phyloP scores from a whole-genome alignment of 2,329 filamentous ascomycete genomes.

The Emmonsia crescens region DNA sequence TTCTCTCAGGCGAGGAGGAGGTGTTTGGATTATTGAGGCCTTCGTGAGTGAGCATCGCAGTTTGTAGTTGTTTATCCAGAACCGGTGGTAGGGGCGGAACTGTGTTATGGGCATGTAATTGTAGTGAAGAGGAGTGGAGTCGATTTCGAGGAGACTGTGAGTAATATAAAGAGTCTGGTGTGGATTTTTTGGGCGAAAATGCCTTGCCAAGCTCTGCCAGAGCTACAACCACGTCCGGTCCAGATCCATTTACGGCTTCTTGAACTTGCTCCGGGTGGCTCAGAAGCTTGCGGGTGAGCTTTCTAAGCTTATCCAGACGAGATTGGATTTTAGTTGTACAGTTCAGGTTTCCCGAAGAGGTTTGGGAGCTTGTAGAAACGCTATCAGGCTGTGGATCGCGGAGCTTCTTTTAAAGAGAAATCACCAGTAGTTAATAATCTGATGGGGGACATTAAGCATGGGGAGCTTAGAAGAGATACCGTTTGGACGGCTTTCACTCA shows the following conservation, averaged over 20 bases:
- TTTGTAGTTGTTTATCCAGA: slow-evolving; percentile 47
- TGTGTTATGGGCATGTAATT: neutral
- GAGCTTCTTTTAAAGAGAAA: neutral
- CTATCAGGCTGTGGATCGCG: neutral
- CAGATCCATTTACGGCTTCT: slow-evolving; percentile 7
- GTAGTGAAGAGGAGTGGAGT: neutral
- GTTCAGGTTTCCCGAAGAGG: neutral
- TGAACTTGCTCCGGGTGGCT: slow-evolving; percentile 11
- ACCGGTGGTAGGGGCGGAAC: slow-evolving; percentile 46
- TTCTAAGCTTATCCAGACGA: slow-evolving; percentile 15
- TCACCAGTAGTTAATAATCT: neutral
- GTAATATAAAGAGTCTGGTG: neutral
- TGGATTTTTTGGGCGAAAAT: slow-evolving; percentile 7
- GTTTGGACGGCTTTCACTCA: neutral
- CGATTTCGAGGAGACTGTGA: neutral
- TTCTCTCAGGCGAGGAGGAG: slow-evolving; percentile 25
- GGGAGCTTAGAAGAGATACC: neutral
- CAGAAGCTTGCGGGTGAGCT: slow-evolving; percentile 17
- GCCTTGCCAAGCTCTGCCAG: slow-evolving; percentile 15
- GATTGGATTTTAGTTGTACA: slow-evolving; percentile 8
- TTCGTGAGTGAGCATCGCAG: slow-evolving; percentile 57
- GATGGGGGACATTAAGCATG: neutral
- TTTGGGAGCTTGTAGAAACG: neutral
- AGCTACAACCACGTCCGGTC: slow-evolving; percentile 15
- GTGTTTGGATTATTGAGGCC: slow-evolving; percentile 29